Conservation (phyloP, 768 basidiomycete genomes). For the Mycena alexandri region DNA sequence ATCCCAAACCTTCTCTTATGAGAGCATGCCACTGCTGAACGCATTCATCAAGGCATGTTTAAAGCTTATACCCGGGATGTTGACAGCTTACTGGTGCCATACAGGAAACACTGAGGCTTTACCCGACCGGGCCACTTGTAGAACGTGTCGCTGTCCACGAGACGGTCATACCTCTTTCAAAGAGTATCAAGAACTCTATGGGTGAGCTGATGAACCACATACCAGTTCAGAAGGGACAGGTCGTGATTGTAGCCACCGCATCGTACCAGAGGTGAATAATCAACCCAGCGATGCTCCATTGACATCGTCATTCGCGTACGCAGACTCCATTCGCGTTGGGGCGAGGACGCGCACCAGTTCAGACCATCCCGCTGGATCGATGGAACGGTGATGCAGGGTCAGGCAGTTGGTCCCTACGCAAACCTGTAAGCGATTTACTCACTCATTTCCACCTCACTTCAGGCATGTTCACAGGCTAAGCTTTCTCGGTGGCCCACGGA, state of each 20-base stretch:
- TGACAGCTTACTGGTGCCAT: neutral
- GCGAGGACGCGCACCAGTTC: constrained; percentile 15
- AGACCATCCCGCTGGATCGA: constrained; percentile 23
- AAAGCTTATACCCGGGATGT: neutral
- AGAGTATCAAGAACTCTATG: neutral
- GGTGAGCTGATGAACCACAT: constrained; percentile 9
- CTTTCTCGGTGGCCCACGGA: constrained; percentile 22
- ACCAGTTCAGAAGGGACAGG: constrained; percentile 24
- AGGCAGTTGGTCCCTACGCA: constrained; percentile 29
- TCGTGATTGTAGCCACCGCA: constrained; percentile 3
- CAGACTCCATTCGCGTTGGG: constrained; percentile 20
- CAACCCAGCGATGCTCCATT: neutral
- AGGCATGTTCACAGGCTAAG: neutral
- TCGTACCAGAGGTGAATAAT: constrained; percentile 23
- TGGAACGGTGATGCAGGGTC: neutral
- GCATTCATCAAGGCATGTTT: constrained; percentile 31
- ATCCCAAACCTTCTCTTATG: neutral
- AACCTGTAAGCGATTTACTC: constrained; percentile 9
- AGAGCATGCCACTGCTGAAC: constrained; percentile 24
- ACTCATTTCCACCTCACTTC: too few species aligned
- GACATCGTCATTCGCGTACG: neutral
- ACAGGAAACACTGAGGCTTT: constrained; percentile 29
- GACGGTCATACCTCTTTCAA: constrained; percentile 16
- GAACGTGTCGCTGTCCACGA: constrained; percentile 25
- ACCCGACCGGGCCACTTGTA: constrained; percentile 14